Evolutionary conservation across 129 eudicot species (phyloP).

Genomic region (Arctium lappa): DNA sequence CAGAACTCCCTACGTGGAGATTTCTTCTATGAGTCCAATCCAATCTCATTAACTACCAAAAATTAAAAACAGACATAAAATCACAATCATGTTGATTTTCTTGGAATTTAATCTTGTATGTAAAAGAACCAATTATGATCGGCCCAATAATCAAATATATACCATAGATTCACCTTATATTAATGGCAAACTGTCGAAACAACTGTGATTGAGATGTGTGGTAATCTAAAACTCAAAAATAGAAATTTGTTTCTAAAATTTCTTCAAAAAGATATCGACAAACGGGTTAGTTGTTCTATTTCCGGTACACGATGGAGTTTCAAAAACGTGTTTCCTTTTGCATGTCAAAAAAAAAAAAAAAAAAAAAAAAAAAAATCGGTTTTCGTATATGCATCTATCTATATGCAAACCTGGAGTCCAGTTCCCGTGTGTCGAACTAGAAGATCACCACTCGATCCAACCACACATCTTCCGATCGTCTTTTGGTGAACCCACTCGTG

Average conservation of each 20-base stretch:
- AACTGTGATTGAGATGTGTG: too few species aligned
- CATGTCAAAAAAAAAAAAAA: background rate
- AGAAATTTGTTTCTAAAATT: background rate
- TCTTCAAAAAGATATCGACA: background rate
- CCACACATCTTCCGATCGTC: slow-evolving; percentile 23
- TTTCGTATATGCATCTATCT: background rate
- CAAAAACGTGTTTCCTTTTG: background rate
- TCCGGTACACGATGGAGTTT: background rate
- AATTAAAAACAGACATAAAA: too few species aligned
- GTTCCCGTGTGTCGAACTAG: background rate
- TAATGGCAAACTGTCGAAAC: too few species aligned
- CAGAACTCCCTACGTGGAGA: too few species aligned
- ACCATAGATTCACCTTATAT: background rate
- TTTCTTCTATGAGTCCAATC: too few species aligned
- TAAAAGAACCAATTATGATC: too few species aligned
- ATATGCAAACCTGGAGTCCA: background rate
- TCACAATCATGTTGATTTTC: too few species aligned
- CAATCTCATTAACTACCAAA: too few species aligned
- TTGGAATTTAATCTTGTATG: too few species aligned
- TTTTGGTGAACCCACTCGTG: background rate
- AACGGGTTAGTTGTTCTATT: background rate
- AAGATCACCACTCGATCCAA: slow-evolving; percentile 37
- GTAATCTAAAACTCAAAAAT: too few species aligned
- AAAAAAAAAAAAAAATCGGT: too few species aligned
- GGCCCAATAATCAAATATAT: too few species aligned